phyloP scores from a whole-genome alignment of 257 asterid species.

The Fraxinus anomala region DNA sequence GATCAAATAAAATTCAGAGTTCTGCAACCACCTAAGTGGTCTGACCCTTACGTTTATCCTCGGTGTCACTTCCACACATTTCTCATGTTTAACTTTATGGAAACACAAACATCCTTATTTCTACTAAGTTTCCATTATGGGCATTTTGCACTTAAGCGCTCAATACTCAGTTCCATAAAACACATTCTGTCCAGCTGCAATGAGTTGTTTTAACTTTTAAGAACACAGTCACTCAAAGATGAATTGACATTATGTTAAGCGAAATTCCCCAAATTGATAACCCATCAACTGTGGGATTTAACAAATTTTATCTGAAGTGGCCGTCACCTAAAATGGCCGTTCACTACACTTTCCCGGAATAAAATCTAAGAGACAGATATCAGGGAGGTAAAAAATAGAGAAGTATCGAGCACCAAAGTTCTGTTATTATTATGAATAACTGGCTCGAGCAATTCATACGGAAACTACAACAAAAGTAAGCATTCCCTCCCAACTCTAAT shows the following conservation, averaged over 20 bases:
- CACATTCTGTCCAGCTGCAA: neutral
- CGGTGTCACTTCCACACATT: neutral
- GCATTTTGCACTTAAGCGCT: neutral
- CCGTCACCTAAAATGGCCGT: neutral
- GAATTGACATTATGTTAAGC: neutral
- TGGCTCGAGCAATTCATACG: neutral
- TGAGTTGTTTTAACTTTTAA: neutral
- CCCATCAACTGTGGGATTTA: neutral
- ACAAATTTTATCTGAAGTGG: neutral
- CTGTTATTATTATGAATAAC: neutral
- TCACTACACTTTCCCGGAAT: neutral
- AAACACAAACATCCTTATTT: neutral
- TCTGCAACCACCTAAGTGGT: neutral
- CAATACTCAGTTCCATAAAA: neutral
- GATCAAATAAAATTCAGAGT: neutral
- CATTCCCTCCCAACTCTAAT: neutral
- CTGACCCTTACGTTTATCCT: neutral
- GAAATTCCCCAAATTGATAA: neutral
- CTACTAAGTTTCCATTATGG: neutral
- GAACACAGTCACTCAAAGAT: slow-evolving; percentile 4
- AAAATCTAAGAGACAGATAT: neutral
- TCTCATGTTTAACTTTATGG: neutral
- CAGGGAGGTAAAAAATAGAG: neutral
- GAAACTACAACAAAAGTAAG: neutral
- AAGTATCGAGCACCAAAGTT: neutral